These are phyloP conservation scores for Dothideomycetes sp. DNA, from an alignment of 2,329 filamentous ascomycete species.

Conservation along the genomic window DNA sequence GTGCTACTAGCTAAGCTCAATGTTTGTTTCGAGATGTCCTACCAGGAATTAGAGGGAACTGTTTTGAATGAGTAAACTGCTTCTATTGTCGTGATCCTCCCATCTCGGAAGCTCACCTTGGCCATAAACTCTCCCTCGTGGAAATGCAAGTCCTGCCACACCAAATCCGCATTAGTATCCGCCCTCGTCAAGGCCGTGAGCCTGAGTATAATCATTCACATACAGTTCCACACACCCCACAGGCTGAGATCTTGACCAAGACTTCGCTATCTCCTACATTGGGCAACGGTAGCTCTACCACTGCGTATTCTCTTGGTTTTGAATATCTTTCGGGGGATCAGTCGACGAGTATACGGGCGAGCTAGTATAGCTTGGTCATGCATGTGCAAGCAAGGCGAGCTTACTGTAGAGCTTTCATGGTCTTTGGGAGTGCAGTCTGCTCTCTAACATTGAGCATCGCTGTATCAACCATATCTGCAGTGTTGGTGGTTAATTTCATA, in stretches of 20 bases:
- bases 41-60: slow-evolving; percentile 14
- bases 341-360: no score
- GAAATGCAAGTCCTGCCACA: slow-evolving; percentile 39
- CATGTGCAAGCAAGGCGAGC: no score
- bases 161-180: no score
- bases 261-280: slow-evolving; percentile 7
- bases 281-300: slow-evolving; percentile 8
- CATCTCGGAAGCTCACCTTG: no score
- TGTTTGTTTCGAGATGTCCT: not conserved
- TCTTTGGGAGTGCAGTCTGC: not conserved
- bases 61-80: slow-evolving; percentile 1
- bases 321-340: slow-evolving; percentile 6
- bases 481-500: not conserved
- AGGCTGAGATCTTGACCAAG: slow-evolving; percentile 10
- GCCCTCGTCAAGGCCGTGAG: no score
- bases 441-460: not conserved
- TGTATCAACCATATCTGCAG: not conserved
- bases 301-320: slow-evolving; percentile 6
- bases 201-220: no score
- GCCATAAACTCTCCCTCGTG: slow-evolving; percentile 57
- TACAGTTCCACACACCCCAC: slow-evolving; percentile 10
- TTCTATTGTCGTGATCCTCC: slow-evolving; percentile 5
- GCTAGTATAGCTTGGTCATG: no score
- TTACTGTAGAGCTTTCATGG: slow-evolving; percentile 8
- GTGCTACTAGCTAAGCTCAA: no score